Evolutionary conservation across 495 filamentous ascomycete species (phyloP), one percentile per base, ranked within the genome.

Genomic region (Hypoxylon intermedium): DNA sequence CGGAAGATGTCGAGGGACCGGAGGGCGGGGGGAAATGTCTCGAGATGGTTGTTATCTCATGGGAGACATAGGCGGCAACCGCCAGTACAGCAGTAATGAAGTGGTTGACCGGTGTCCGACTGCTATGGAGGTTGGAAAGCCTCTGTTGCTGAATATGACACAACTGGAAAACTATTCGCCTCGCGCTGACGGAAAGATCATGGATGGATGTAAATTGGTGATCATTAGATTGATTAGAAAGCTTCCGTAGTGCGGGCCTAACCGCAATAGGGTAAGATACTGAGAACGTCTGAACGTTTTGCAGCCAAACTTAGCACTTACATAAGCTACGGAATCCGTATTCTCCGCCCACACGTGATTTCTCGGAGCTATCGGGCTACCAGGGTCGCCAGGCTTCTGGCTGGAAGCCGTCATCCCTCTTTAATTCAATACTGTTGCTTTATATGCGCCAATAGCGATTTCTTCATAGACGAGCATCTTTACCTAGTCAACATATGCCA

Each of bases 221-320:
- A 53, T 58, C 42, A 49, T 42, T 49, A 37, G 47, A 63, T 58
- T 58, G 52, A 49, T 42, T 49, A 37, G 47, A 63, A 63, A 63
- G 52, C 28, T 40, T 41, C 58, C 45, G 38, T 36, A 11, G 31
- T 21, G 26, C 58, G 6, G 26, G 41, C 12, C 43, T 60, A 61
- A 53, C 41, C 60, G 11, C 36, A 62, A 58, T n/a, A n/a, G n/a
- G n/a, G n/a, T n/a, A n/a, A n/a, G n/a, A n/a, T n/a, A n/a, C n/a
- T n/a, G n/a, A n/a, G n/a, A n/a, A n/a, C n/a, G n/a, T n/a, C n/a
- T n/a, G 15, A 19, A 11, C 18, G 40, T 34, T 34, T 34, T n/a
- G n/a, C n/a, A n/a, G n/a, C n/a, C n/a, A n/a, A n/a, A n/a, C n/a
- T n/a, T n/a, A n/a, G n/a, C n/a, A n/a, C n/a, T n/a, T n/a, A n/a